These are phyloP conservation scores for Botrytis elliptica DNA, from an alignment of 2,329 filamentous ascomycete genomes.

Conservation along the genomic window DNA sequence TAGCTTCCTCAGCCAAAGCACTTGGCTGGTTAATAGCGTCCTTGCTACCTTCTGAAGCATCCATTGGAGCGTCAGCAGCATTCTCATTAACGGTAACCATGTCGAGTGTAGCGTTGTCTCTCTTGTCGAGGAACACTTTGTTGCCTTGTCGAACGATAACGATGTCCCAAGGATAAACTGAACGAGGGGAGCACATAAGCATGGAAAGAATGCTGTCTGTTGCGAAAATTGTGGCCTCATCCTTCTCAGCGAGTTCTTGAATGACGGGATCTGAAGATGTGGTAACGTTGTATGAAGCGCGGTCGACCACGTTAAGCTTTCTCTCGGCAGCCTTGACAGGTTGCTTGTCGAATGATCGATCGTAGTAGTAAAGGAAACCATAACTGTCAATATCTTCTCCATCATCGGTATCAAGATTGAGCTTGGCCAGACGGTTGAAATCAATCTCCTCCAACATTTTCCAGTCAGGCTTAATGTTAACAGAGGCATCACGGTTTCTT, in stretches of 20 bases:
- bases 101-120: conserved; percentile 89
- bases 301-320: conserved; percentile 84
- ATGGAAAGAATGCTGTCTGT: conserved; percentile 97
- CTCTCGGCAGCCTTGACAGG: conserved; percentile 86
- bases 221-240: conserved; percentile 94
- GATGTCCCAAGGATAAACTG: conserved; percentile 97
- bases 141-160: conserved; percentile 89
- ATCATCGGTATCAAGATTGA: conserved; percentile 92
- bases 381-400: conserved; percentile 95
- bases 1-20: conserved; percentile 92
- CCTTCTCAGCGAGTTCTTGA: conserved; percentile 92
- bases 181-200: conserved; percentile 97
- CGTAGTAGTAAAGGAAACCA: conserved; percentile 98
- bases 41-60: conserved; percentile 88
- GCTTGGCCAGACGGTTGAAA: conserved; percentile 90
- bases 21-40: conserved; percentile 92
- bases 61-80: conserved; percentile 88
- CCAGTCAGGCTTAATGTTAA: conserved; percentile 97
- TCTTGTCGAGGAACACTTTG: conserved; percentile 99
- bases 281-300: conserved; percentile 96
- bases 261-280: conserved; percentile 95
- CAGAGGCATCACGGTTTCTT: conserved; percentile 91
- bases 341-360: conserved; percentile 90
- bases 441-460: conserved; percentile 96
- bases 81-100: conserved; percentile 99